phyloP scores from a whole-genome alignment of 2,329 filamentous ascomycete species.

The Mycosphaerella sp. region DNA sequence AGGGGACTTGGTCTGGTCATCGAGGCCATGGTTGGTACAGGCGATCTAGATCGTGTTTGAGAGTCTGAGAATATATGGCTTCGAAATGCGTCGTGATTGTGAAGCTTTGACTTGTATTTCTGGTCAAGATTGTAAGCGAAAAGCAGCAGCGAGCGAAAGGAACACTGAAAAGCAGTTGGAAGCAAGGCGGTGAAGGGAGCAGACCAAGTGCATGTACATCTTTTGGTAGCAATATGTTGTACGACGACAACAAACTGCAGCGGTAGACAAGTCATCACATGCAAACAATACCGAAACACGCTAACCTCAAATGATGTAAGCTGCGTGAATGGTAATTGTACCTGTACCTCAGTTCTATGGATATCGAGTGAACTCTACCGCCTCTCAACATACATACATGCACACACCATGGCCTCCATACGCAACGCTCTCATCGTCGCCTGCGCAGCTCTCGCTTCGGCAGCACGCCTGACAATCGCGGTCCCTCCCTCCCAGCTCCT shows the following conservation, averaged over 20 bases:
- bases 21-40: conserved; percentile 4
- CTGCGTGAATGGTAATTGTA: conserved; percentile 4
- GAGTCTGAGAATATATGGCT: neutral
- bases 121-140: neutral
- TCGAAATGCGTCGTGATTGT: neutral
- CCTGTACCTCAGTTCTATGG: too few relatives aligned
- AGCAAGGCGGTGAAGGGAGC: conserved; percentile 2
- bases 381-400: neutral
- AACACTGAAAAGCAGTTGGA: conserved; percentile 1
- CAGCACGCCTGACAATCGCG: conserved; percentile 47
- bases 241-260: neutral
- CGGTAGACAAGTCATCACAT: neutral
- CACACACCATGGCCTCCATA: conserved; percentile 2
- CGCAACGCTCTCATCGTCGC: conserved; percentile 14
- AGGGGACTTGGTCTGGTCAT: conserved; percentile 7
- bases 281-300: neutral
- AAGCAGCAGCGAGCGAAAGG: neutral
- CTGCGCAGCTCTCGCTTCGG: conserved; percentile 29
- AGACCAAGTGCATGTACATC: conserved; percentile 6
- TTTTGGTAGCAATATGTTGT: conserved; percentile 6
- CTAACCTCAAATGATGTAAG: neutral
- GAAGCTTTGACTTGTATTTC: neutral
- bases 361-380: neutral
- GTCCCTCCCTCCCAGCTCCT: conserved; percentile 43
- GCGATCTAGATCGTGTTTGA: neutral